Conservation (phyloP, 805 yeast species). For the Ogataea populi-albae region DNA sequence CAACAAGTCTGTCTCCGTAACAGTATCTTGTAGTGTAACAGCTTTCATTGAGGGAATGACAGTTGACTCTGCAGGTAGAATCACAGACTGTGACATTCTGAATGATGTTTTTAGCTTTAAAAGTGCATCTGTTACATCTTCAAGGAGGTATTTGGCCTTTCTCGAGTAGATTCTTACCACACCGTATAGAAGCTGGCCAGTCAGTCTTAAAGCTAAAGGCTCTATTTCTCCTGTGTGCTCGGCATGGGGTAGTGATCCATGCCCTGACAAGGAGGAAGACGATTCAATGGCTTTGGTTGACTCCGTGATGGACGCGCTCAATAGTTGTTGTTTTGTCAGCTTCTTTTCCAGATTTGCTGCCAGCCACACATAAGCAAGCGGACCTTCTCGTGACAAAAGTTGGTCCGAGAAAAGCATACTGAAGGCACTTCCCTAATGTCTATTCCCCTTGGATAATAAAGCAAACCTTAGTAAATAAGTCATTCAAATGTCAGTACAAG, state of each 20-base stretch:
- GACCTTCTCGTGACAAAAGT: constrained; percentile 67
- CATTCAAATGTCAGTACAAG: no score
- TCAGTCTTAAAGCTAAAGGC: constrained; percentile 72
- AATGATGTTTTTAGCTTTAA: constrained; percentile 69
- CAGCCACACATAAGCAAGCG: constrained; percentile 86
- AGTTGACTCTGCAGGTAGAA: constrained; percentile 58
- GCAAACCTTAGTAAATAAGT: no score
- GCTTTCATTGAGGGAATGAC: constrained; percentile 57
- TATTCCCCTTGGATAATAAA: no score
- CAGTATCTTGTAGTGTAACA: constrained; percentile 69
- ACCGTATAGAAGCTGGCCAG: constrained; percentile 85
- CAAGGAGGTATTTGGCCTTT: constrained; percentile 77
- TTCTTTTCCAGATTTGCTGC: constrained; percentile 86
- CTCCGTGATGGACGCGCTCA: constrained; percentile 66
- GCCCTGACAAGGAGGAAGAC: constrained; percentile 27
- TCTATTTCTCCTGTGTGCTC: constrained; percentile 34
- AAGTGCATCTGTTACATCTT: constrained; percentile 78
- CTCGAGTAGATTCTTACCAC: constrained; percentile 83
- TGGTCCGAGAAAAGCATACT: constrained; percentile 50
- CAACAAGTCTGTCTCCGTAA: constrained; percentile 72
- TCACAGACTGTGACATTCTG: constrained; percentile 46
- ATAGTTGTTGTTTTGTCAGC: constrained; percentile 65
- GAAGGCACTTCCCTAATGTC: no score
- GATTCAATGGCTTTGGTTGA: constrained; percentile 65
- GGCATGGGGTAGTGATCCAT: constrained; percentile 7